phyloP scores from a whole-genome alignment of 1,284 basidiomycete species.

The Grifola frondosa region DNA sequence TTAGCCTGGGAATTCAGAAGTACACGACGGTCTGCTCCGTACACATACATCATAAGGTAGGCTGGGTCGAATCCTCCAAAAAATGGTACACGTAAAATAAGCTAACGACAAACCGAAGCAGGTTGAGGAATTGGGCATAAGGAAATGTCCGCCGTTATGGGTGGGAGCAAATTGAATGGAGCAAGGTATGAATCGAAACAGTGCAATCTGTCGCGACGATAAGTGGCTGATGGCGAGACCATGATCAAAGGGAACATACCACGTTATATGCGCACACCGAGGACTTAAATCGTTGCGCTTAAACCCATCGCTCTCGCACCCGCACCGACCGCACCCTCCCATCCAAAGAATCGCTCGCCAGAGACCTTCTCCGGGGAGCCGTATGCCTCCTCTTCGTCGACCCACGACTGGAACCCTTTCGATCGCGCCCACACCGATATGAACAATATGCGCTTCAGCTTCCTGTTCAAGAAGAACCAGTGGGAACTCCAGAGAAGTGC shows the following conservation, averaged over 20 bases:
- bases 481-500: conserved; percentile 95
- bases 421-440: conserved; percentile 92
- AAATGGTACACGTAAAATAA: not conserved
- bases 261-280: no score
- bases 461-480: conserved; percentile 96
- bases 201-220: no score
- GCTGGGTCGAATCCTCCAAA: not conserved
- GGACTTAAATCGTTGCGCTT: no score
- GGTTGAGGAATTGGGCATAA: not conserved
- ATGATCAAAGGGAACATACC: no score
- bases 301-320: conserved; percentile 75
- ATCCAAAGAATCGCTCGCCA: conserved; percentile 67
- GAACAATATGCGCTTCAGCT: conserved; percentile 91
- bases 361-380: conserved; percentile 32
- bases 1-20: not conserved
- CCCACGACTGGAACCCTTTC: conserved; percentile 56
- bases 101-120: not conserved
- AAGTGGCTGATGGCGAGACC: no score
- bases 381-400: conserved; percentile 41
- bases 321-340: conserved; percentile 73
- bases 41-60: not conserved
- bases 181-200: no score
- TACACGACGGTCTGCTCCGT: not conserved
- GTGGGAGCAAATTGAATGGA: not conserved
- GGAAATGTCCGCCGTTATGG: no score